phyloP scores from a whole-genome alignment of 2,329 filamentous ascomycete genomes.

The Didymella lethalis region DNA sequence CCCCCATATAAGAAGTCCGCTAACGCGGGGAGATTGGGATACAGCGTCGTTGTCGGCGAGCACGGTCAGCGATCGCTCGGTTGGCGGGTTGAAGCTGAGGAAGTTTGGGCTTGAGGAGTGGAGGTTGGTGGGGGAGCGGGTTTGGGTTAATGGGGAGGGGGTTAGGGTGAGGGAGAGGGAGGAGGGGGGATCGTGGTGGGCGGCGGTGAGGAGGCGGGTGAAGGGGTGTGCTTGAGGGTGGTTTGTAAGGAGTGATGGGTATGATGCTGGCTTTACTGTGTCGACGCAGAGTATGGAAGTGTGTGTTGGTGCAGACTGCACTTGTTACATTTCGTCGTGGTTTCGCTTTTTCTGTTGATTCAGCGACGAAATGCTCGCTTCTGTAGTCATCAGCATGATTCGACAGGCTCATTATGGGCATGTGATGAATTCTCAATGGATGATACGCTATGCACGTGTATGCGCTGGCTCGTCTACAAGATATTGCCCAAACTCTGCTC shows the following conservation, averaged over 20 bases:
- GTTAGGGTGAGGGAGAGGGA: background rate
- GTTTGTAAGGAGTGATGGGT: too few species aligned
- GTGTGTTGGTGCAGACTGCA: too few species aligned
- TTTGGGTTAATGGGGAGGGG: background rate
- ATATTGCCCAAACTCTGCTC: constrained; percentile 7
- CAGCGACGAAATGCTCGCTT: background rate
- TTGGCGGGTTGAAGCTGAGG: background rate
- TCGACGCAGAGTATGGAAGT: too few species aligned
- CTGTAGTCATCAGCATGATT: background rate
- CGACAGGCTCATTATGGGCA: too few species aligned
- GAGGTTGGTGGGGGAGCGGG: background rate
- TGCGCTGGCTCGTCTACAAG: constrained; percentile 15
- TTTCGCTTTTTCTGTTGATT: too few species aligned
- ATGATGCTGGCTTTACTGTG: too few species aligned
- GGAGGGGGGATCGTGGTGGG: background rate
- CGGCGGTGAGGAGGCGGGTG: background rate
- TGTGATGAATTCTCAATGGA: background rate
- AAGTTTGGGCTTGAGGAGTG: background rate
- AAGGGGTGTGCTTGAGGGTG: background rate
- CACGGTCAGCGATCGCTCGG: too few species aligned
- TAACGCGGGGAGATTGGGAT: background rate
- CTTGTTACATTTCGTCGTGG: too few species aligned
- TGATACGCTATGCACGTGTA: constrained; percentile 21
- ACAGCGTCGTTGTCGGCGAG: background rate
- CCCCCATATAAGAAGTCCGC: background rate